Evolutionary conservation across 345 rosid genomes (phyloP), one percentile per base, ranked within the genome.

Genomic region (Orychophragmus violaceus): DNA sequence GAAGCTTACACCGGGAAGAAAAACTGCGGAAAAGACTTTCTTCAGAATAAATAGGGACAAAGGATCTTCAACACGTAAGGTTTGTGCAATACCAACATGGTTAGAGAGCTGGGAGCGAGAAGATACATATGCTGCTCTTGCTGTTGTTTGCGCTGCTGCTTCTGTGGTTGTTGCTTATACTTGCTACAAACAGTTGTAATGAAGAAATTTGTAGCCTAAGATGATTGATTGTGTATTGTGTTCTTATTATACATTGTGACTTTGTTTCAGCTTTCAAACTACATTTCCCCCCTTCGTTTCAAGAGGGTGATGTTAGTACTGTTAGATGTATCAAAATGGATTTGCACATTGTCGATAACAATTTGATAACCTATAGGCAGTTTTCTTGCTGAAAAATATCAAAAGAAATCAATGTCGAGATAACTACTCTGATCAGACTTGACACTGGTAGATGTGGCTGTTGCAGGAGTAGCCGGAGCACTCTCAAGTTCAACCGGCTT

Each of bases 71-170:
- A 49, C 75, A 0, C 80, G 84, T 32, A 85, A 80, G 80, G 82
- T 80, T 68, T 81, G 76, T 56, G 59, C 45, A 54, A 82, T 77
- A 83, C 96, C 90, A 55, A 84, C 96, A 36, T 88, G 93, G 89
- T 66, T 76, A 8, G 97, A 94, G 78, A 88, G 82, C 72, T 94
- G 97, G 99, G 99, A 94, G 69, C 81, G 79, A 6, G 97, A 88
- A 59, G 98, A 93, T 79, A 85, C 98, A 10, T 86, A 85, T 57
- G 97, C 98, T 0, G 91, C 86, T 51, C 79, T 90, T 0, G 90
- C 97, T 14, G 96, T 90, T 76, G 78, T 60, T 12, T 86, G 84
- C 70, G 95, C 99, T 28, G 99, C 79, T 23, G 92, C 77, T 17
- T 94, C 99, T 0, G 89, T 94, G 71, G 94, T 53, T 21, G 72